These are phyloP conservation scores for Xylaria polymorpha DNA, from an alignment of 2,329 filamentous ascomycete species.

Conservation along the genomic window DNA sequence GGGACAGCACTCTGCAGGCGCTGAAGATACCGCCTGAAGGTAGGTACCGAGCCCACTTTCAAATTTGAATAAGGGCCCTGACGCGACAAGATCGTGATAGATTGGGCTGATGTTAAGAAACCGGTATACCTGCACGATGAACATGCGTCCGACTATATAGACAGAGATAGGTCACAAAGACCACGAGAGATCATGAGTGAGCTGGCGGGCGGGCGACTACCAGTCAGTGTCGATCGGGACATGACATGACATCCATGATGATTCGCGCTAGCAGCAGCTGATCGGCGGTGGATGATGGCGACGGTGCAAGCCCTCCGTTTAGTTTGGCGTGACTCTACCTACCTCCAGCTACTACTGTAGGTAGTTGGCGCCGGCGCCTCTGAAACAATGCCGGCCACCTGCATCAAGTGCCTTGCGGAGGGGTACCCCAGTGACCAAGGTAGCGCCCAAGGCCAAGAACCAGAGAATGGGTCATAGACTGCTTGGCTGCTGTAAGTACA, in stretches of 20 bases:
- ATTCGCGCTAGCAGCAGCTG: conserved; percentile 26
- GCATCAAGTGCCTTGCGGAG: conserved; percentile 14
- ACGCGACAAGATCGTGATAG: neutral
- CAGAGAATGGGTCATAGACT: conserved; percentile 4
- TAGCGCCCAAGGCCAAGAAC: too few species aligned
- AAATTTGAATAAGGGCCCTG: neutral
- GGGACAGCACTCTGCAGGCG: neutral
- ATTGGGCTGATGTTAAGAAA: neutral
- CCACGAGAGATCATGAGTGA: conserved; percentile 11
- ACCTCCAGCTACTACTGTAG: neutral
- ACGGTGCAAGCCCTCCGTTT: conserved; percentile 20
- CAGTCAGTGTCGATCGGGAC: conserved; percentile 17
- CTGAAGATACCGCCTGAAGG: too few species aligned
- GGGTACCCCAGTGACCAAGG: conserved; percentile 5
- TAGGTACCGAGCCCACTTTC: neutral
- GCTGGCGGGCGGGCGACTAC: conserved; percentile 16
- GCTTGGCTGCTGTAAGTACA: neutral
- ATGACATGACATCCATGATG: conserved; percentile 4
- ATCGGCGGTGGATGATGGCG: conserved; percentile 24
- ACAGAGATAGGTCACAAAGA: neutral
- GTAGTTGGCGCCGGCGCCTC: neutral
- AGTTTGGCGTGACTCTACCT: conserved; percentile 20
- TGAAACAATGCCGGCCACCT: conserved; percentile 17
- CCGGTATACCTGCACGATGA: neutral
- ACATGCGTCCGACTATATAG: neutral